Base-by-base conservation (phyloP, 257 asterid genomes). In the Penstemon eatonii region DNA sequence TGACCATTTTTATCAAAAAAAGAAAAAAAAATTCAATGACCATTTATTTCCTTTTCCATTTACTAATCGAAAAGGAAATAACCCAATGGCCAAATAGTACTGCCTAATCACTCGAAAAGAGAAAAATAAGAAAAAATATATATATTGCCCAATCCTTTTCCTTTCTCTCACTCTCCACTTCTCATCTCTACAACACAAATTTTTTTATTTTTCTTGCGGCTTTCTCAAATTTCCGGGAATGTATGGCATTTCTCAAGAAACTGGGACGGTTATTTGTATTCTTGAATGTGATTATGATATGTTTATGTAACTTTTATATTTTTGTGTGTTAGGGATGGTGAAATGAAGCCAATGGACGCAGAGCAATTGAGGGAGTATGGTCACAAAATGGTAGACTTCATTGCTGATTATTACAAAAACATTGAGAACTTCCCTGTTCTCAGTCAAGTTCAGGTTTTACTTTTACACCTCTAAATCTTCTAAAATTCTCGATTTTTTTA, bases 341-440 rank as follows among this genome's bases (percentile, higher is more conserved):
- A 50, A 60, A 74, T 92, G 84, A 90, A 90, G 90, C 87, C 95
- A 64, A 90, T 93, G 96, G 94, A 93, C 60, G 77, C 96, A 0
- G 96, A 93, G 57, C 96, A 90, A 70, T 66, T 93, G 73, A 84
- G 98, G 76, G 97, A 90, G 76, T 71, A 63, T 66, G 97, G 82
- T 44, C 99, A 93, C 83, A 72, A 83, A 73, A 90, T 93, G 99
- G 97, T 90, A 25, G 99, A 93, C 75, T 93, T 93, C 82, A 84
- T 93, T 58, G 96, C 99, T 69, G 99, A 93, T 78, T 93, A 93
- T 61, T 93, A 93, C 84, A 85, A 88, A 69, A 79, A 85, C 75
- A 85, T 93, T 42, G 97, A 93, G 60, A 79, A 50, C 58, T 85
- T 77, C 78, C 96, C 97, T 13, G 97, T 93, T 80, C 91, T 87